A percentile compares a stretch with the other conserved stretches of the same genome.
phyloP scores from a whole-genome alignment of 2,329 filamentous ascomycete species.

The Tolypocladium album region DNA sequence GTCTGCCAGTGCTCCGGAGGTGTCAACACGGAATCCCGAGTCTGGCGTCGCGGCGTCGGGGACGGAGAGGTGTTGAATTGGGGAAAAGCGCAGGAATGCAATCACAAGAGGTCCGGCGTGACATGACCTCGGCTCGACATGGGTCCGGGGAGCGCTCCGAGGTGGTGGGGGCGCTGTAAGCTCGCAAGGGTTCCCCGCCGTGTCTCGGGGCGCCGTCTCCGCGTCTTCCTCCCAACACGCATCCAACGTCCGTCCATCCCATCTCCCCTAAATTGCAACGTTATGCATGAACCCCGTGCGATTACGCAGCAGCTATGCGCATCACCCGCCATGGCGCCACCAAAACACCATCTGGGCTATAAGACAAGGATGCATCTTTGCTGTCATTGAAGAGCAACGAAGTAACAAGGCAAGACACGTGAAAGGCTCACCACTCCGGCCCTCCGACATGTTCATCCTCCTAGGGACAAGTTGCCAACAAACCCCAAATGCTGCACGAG shows the following conservation, averaged over 20 bases:
- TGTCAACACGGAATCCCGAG: background rate
- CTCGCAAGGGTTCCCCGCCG: slow-evolving; percentile 2
- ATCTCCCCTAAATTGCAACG: background rate
- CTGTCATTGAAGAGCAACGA: background rate
- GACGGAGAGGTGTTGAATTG: background rate
- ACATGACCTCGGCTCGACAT: background rate
- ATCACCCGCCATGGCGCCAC: background rate
- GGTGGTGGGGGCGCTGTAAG: background rate
- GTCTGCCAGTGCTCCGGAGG: background rate
- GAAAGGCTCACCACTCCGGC: background rate
- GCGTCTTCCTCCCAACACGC: background rate
- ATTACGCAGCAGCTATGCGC: background rate
- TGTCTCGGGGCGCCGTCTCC: background rate
- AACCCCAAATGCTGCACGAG: background rate
- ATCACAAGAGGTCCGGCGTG: background rate
- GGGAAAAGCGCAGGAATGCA: background rate
- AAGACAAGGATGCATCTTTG: background rate
- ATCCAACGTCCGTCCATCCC: background rate
- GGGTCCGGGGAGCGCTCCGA: background rate
- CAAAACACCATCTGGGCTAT: background rate
- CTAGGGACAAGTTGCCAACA: background rate
- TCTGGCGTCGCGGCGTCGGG: background rate
- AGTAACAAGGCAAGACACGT: background rate
- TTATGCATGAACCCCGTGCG: background rate
- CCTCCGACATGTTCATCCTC: background rate